A percentile compares a stretch with the other conserved stretches of the same genome.
Conservation (phyloP, 495 filamentous ascomycete genomes). For the Melanomma pulvis-pyrius region DNA sequence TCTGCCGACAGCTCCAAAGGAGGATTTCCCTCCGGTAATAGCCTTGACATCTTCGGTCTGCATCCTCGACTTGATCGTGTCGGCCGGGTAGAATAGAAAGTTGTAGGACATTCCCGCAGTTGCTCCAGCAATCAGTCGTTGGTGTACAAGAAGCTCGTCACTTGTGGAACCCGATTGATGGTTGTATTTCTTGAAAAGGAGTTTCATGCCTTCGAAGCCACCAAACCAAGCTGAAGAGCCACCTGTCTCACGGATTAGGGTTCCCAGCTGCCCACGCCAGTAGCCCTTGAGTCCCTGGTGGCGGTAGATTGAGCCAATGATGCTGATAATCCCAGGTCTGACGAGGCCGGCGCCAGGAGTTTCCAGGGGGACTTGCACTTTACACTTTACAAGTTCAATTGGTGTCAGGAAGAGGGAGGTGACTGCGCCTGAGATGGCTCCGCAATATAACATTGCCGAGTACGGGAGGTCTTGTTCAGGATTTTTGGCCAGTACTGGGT, state of each 20-base stretch:
- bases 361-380: constrained; percentile 78
- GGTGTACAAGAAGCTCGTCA: constrained; percentile 62
- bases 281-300: constrained; percentile 82
- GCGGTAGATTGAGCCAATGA: constrained; percentile 76
- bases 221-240: constrained; percentile 97
- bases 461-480: constrained; percentile 59
- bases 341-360: constrained; percentile 33
- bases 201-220: constrained; percentile 76
- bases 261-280: constrained; percentile 94
- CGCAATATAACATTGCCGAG: constrained; percentile 71
- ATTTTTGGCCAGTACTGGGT: constrained; percentile 53
- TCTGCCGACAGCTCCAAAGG: constrained; percentile 69
- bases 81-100: constrained; percentile 93
- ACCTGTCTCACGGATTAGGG: constrained; percentile 89
- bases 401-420: constrained; percentile 90
- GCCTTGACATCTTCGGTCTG: constrained; percentile 76
- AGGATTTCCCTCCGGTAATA: constrained; percentile 46
- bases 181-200: constrained; percentile 55
- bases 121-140: constrained; percentile 88
- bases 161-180: background rate
- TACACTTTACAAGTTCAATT: constrained; percentile 97
- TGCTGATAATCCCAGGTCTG: constrained; percentile 55
- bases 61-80: constrained; percentile 95
- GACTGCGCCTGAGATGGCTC: constrained; percentile 84
- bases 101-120: constrained; percentile 91